These are phyloP conservation scores for Linnemannia hyalina DNA, from an alignment of 192 early-diverging fungal species.

Conservation along the genomic window DNA sequence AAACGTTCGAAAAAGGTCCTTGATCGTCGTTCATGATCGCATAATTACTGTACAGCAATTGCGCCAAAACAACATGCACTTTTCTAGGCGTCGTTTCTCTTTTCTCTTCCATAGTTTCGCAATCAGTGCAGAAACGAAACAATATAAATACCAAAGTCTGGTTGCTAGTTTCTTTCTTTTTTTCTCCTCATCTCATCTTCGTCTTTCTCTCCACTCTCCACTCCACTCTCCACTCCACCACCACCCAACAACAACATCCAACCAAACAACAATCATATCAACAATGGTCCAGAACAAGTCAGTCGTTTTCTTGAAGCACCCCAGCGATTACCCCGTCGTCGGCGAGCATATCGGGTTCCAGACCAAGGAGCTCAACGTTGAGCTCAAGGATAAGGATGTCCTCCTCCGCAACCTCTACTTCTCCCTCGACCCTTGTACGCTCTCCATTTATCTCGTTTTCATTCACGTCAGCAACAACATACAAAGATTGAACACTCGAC, in stretches of 20 bases:
- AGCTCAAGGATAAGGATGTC: conserved; percentile 61
- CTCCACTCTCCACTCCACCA: neutral
- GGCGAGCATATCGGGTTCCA: conserved; percentile 67
- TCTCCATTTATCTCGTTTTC: conserved; percentile 27
- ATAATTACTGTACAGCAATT: too few relatives aligned
- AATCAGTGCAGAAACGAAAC: neutral
- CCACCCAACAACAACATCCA: neutral
- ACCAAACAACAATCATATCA: neutral
- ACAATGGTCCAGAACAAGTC: conserved; percentile 64
- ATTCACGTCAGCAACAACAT: conserved; percentile 44
- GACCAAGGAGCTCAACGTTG: conserved; percentile 60
- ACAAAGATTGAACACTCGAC: neutral
- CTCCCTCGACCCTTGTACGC: conserved; percentile 87
- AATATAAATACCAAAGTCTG: neutral
- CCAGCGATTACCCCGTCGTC: conserved; percentile 56
- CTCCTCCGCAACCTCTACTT: conserved; percentile 76
- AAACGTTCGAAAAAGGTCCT: neutral
- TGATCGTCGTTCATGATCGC: too few relatives aligned
- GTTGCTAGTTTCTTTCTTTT: neutral
- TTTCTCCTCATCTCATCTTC: neutral
- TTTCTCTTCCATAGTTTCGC: neutral
- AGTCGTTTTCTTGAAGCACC: conserved; percentile 59
- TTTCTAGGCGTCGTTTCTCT: neutral
- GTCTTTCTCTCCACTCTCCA: neutral
- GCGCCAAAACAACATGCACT: neutral